Base-by-base conservation (phyloP, 2,329 filamentous ascomycete genomes). In the Capronia epimyces region DNA sequence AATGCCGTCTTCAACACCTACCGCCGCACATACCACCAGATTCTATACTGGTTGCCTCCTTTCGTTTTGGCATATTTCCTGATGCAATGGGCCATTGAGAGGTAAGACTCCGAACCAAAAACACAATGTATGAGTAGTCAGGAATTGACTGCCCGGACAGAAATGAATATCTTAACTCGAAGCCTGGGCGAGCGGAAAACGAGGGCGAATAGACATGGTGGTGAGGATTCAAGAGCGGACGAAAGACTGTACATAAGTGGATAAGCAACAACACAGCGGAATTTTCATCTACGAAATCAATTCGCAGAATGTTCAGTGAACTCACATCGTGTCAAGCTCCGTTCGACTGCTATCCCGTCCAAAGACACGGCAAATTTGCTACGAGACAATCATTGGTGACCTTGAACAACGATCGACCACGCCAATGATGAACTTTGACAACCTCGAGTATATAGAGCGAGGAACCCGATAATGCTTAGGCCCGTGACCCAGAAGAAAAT, bases 1-100 rank as follows among this genome's bases (percentile, higher is more conserved):
- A 86, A 84, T 62, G 91, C 90, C 66, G 74, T 97, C 76, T 97
- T 97, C 84, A 98, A 98, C 81, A 84, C 82, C 64, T 94, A 86
- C 80, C 84, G 93, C 71, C 83, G 93, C 66, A 87, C 86, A 74
- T 84, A 83, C 69, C 72, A 79, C 63, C 93, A 97, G 78, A 82
- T 95, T 62, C 82, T 97, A 63, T 98, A 90, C 80, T 83, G 90
- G 72, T 79, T 84, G 21, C 87, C 93, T 53, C 86, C 90, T 32
- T 74, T 95, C 63, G 64, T 93, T 59, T 71, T 78, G 62, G 89
- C 80, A 61, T 98, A 97, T 76, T 82, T 83, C 67, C 68, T 82
- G 61, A 87, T 97, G 84, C 74, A 86, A 68, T 98, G 93, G 93
- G 91, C 93, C 61, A 84, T 81, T 65, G 84, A 95, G 75, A 82